phyloP scores from a whole-genome alignment of 305 asterid species.

The Withania somnifera region DNA sequence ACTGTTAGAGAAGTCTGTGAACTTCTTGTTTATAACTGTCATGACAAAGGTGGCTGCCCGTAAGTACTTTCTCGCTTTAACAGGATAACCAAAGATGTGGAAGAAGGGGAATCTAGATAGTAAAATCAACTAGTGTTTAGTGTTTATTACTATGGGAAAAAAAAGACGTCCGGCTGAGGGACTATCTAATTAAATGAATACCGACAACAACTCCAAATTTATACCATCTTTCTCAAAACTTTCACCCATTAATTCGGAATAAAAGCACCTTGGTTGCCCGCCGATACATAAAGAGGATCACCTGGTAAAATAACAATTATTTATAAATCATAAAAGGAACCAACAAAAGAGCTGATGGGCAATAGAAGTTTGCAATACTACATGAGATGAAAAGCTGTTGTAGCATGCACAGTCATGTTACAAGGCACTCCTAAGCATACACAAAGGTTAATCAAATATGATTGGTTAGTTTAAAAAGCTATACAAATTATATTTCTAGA shows the following conservation, averaged over 20 bases:
- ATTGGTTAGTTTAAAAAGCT: background rate
- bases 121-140: background rate
- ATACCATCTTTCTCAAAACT: constrained; percentile 79
- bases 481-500: background rate
- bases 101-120: background rate
- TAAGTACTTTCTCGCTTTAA: background rate
- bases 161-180: background rate
- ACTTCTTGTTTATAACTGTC: background rate
- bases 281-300: constrained; percentile 82
- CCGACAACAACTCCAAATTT: background rate
- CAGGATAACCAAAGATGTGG: constrained; percentile 3
- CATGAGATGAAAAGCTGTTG: background rate
- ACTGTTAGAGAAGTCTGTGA: background rate
- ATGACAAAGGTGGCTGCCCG: background rate
- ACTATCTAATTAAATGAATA: background rate
- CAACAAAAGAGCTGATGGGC: background rate
- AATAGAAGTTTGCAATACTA: background rate
- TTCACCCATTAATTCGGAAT: constrained; percentile 37
- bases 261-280: constrained; percentile 55
- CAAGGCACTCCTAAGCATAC: background rate
- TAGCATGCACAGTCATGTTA: background rate
- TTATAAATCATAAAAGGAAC: background rate
- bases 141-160: background rate
- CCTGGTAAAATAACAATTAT: constrained; percentile 29
- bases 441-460: background rate